A percentile compares a stretch with the other conserved stretches of the same genome.
phyloP scores from a whole-genome alignment of 108 stramenopile genomes.

The Nitzschia sp. region DNA sequence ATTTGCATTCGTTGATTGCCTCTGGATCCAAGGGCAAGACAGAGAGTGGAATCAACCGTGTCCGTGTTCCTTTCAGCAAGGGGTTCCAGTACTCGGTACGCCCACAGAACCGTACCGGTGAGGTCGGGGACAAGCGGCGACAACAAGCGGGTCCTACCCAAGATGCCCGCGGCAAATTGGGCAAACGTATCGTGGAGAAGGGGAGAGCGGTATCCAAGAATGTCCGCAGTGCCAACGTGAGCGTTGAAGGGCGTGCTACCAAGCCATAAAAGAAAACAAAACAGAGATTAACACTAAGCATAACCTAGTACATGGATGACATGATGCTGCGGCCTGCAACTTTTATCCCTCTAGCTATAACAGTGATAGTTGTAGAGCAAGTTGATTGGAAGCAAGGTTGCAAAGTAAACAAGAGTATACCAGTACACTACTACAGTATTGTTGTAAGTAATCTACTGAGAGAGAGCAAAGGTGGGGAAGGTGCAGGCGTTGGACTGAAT shows the following conservation, averaged over 20 bases:
- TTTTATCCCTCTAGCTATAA: too few relatives aligned
- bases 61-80: conserved; percentile 80
- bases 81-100: conserved; percentile 83
- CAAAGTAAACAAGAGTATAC: not conserved
- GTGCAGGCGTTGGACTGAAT: conserved; percentile 94
- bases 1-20: conserved; percentile 41
- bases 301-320: too few relatives aligned
- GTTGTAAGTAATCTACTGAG: not conserved
- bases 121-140: conserved; percentile 58
- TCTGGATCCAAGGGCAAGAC: conserved; percentile 38
- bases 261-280: conserved; percentile 32
- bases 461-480: conserved; percentile 72
- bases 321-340: too few relatives aligned
- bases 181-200: conserved; percentile 78
- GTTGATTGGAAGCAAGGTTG: not conserved
- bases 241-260: conserved; percentile 74
- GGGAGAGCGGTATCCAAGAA: conserved; percentile 68
- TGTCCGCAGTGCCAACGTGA: conserved; percentile 81
- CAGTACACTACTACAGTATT: not conserved
- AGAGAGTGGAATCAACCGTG: conserved; percentile 73
- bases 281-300: not conserved
- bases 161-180: conserved; percentile 60
- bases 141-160: conserved; percentile 28
- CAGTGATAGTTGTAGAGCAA: too few relatives aligned
- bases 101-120: conserved; percentile 53